Evolutionary conservation across 2,329 filamentous ascomycete genomes (phyloP).

Genomic region (Alternaria atra): DNA sequence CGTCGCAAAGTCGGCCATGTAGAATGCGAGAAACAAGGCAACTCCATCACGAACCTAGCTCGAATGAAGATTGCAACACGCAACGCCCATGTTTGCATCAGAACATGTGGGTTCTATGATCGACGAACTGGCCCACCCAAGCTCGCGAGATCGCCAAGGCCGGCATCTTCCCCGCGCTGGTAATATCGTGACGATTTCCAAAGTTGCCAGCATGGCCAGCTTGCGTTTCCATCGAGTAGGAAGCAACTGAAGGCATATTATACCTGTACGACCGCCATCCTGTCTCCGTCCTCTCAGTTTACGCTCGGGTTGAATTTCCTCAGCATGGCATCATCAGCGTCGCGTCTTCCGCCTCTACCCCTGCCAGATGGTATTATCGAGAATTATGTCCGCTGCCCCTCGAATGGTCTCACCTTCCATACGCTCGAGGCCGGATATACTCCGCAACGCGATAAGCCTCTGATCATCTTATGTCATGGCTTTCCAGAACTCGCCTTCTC

Average conservation of each 20-base stretch:
- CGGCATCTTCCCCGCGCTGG: slow-evolving; percentile 1
- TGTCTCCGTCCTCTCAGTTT: background rate
- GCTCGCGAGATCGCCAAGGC: background rate
- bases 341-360: slow-evolving; percentile 56
- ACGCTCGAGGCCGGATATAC: slow-evolving; percentile 63
- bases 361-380: slow-evolving; percentile 65
- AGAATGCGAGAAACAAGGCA: background rate
- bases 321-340: slow-evolving; percentile 7
- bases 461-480: slow-evolving; percentile 71
- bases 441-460: slow-evolving; percentile 55
- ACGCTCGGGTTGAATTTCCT: background rate
- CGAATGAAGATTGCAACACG: background rate
- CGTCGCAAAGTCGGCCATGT: background rate
- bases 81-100: background rate
- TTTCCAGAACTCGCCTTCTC: slow-evolving; percentile 75
- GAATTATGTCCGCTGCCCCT: slow-evolving; percentile 64
- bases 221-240: background rate
- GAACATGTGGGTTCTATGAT: background rate
- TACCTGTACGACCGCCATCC: background rate
- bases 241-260: background rate
- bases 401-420: slow-evolving; percentile 69
- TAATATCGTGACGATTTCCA: background rate
- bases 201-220: background rate
- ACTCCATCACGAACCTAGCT: background rate
- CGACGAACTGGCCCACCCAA: slow-evolving; percentile 4